Evolutionary conservation across 306 rosid genomes (phyloP), one percentile per base, ranked within the genome.

Genomic region (Herpetospermum pedunculosum): DNA sequence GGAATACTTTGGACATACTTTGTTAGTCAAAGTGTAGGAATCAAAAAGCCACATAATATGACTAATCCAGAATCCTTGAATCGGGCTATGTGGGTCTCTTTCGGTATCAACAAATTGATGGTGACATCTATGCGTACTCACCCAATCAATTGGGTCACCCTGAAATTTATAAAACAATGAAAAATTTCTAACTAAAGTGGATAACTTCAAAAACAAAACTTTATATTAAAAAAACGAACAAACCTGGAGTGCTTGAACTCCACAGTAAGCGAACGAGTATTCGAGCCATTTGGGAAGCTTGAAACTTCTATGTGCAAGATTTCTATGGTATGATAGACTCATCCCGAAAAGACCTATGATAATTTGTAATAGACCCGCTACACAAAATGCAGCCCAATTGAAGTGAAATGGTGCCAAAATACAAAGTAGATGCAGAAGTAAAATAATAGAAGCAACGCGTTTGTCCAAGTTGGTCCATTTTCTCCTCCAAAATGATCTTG

Each of bases 91-190:
- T 57, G 98, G 98, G 57, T 93, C 98, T 83, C 79, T 86, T n/a
- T 87, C 97, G 21, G 98, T 81, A 80, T 90, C 98, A 80, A 92
- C 87, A 53, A 86, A 93, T 75, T 89, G 97, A 83, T 93, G 98
- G 32, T 93, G 98, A 82, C 85, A 89, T 62, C 98, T 84, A 64
- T 93, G 98, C 12, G 93, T 87, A 81, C 97, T 90, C 46, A 93
- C 97, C 97, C 97, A 93, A 67, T 93, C 97, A 53, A 93, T 85
- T 68, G 98, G 98, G 40, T 80, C 88, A 38, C 97, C 97, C 98
- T 93, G 53, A 77, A 83, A 28, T 37, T 48, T 14, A 46, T 34
- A 70, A 5, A 16, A 23, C 30, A 4, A 67, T 60, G 30, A 75
- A 72, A 14, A 48, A 13, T 34, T 13, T 57, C n/a, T 32, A 55